Evolutionary conservation across 2,329 filamentous ascomycete genomes (phyloP).

Genomic region (Fusarium austroafricanum): DNA sequence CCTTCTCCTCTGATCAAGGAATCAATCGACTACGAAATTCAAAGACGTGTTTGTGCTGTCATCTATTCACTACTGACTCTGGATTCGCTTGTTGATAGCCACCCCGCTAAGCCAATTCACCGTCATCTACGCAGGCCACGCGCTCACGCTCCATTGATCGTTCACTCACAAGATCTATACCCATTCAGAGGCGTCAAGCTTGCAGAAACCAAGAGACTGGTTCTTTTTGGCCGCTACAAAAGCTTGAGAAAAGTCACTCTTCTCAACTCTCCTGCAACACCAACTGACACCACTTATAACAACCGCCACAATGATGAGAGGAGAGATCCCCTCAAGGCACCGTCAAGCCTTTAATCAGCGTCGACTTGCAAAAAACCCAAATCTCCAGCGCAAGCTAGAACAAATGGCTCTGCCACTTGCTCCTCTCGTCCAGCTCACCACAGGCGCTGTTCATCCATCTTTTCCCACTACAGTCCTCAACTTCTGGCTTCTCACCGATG

Average conservation of each 20-base stretch:
- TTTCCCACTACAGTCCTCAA: slow-evolving; percentile 76
- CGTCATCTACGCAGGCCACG: not conserved
- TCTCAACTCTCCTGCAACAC: not conserved
- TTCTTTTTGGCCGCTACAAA: slow-evolving; percentile 7
- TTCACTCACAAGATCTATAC: slow-evolving; percentile 9
- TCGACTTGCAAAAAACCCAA: slow-evolving; percentile 59
- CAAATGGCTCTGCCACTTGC: slow-evolving; percentile 74
- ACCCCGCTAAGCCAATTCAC: slow-evolving; percentile 31
- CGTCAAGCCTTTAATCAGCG: slow-evolving; percentile 47
- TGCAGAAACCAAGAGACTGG: slow-evolving; percentile 6
- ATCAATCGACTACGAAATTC: slow-evolving; percentile 27
- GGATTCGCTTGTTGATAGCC: slow-evolving; percentile 24
- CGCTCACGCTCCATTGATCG: not conserved
- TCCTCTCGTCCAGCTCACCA: slow-evolving; percentile 73
- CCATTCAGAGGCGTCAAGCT: slow-evolving; percentile 15
- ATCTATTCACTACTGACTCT: slow-evolving; percentile 5
- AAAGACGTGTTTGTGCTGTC: slow-evolving; percentile 20
- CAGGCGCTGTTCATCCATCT: slow-evolving; percentile 70
- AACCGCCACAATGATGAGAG: slow-evolving; percentile 49
- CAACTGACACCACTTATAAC: not conserved
- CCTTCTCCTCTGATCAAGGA: slow-evolving; percentile 1
- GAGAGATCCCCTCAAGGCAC: slow-evolving; percentile 50
- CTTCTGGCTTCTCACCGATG: slow-evolving; percentile 79
- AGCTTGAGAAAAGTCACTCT: slow-evolving; percentile 5
- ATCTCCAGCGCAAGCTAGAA: slow-evolving; percentile 69